Conservation (phyloP, 331 rosid species). For the Rosa hybrid region DNA sequence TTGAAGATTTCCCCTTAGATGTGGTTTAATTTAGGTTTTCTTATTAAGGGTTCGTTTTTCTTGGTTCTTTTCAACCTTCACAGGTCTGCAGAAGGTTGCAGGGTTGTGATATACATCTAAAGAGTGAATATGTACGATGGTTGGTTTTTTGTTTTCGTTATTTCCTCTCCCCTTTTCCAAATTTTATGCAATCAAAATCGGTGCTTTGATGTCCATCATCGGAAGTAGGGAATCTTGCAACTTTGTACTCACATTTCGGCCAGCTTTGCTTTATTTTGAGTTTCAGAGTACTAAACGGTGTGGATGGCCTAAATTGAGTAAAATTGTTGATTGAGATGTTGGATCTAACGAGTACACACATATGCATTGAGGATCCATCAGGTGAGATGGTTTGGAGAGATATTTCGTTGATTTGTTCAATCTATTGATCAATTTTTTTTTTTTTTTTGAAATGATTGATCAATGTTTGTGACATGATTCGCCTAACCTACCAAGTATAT, state of each 20-base stretch:
- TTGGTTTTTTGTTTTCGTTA: too few species aligned
- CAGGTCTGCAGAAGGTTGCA: slow-evolving; percentile 7
- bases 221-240: too few species aligned
- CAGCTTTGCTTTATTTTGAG: too few species aligned
- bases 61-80: neutral
- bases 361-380: too few species aligned
- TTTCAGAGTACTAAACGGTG: too few species aligned
- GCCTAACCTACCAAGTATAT: too few species aligned
- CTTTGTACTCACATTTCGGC: neutral
- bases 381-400: neutral
- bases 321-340: too few species aligned
- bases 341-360: neutral
- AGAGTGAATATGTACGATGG: neutral
- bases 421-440: neutral
- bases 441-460: too few species aligned
- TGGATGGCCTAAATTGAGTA: too few species aligned
- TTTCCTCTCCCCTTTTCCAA: neutral
- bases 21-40: neutral
- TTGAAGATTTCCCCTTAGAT: neutral
- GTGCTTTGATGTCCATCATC: neutral
- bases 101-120: neutral
- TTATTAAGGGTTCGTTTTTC: neutral
- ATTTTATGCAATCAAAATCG: neutral
- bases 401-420: neutral
- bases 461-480: too few species aligned